Evolutionary conservation across 2,329 filamentous ascomycete genomes (phyloP), one percentile per base, ranked within the genome.

Genomic region (Phyllachora maydis): DNA sequence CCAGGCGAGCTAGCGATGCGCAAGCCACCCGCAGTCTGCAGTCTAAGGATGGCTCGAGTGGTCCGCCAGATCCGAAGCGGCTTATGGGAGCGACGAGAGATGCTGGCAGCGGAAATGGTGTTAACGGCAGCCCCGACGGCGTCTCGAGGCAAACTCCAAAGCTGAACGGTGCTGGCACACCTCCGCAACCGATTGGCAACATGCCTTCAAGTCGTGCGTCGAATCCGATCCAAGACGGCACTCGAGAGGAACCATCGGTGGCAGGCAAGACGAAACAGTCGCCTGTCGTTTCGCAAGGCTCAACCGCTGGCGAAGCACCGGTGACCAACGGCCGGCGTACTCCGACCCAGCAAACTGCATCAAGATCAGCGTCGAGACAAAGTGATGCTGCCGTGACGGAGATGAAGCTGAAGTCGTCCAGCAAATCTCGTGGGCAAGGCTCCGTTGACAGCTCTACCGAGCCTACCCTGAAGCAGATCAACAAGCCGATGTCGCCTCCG

Each of bases 391-490:
- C 13, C 10, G 21, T 21, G 7, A 12, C 28, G 11, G 29, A 31
- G 11, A 41, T 57, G n/a, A 52, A 46, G 24, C 47, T 51, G 4
- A 52, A 49, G 25, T 48, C 63, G 14, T 27, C 37, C 8, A 59
- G 65, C 20, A 62, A 65, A 31, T 56, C 57, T 20, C 59, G 66
- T 11, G 55, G 60, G 17, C 70, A 73, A 38, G 59, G 60, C 14
- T 75, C 75, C 0, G 52, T 77, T 8, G 78, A 88, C 32, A 76
- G 65, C 35, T 62, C 59, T 3, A 60, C 61, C 14, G 73, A 79
- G 31, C 54, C 59, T 4, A 44, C 49, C 2, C 41, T 65, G 16
- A 53, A 52, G 35, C 50, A 42, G 28, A 42, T 36, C 33, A 28
- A 29, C n/a, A 54, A 64, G 5, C 54, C 63, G 10, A 45, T 58